Conservation (phyloP, 2,329 filamentous ascomycete species). For the Mycosphaerella sp. region DNA sequence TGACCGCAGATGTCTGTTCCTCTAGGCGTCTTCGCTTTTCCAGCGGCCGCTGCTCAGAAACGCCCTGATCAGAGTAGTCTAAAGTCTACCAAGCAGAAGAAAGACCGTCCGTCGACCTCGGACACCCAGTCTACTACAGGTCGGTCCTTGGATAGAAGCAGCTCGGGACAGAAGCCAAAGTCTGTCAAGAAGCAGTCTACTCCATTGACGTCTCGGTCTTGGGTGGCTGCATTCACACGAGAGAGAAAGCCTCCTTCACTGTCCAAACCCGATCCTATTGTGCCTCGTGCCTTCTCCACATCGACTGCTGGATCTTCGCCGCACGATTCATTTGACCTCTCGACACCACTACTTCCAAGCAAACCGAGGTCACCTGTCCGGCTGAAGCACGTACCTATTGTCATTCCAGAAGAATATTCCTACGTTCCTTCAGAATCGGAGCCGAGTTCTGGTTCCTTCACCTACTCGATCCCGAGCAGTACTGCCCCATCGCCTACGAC, state of each 20-base stretch:
- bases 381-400: slow-evolving; percentile 42
- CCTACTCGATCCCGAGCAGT: slow-evolving; percentile 13
- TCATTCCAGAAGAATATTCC: slow-evolving; percentile 36
- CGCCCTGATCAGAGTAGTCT: slow-evolving; percentile 11
- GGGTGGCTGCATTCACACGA: slow-evolving; percentile 17
- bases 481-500: slow-evolving; percentile 13
- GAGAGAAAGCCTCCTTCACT: slow-evolving; percentile 14
- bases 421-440: slow-evolving; percentile 19
- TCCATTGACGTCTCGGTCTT: slow-evolving; percentile 18
- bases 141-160: slow-evolving; percentile 17
- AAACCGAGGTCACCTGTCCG: slow-evolving; percentile 21
- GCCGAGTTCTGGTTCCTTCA: slow-evolving; percentile 13
- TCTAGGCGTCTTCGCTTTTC: slow-evolving; percentile 23
- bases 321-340: slow-evolving; percentile 22
- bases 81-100: slow-evolving; percentile 14
- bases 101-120: slow-evolving; percentile 7
- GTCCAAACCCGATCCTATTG: slow-evolving; percentile 10
- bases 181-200: slow-evolving; percentile 12
- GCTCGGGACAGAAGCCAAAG: slow-evolving; percentile 14
- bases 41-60: slow-evolving; percentile 20
- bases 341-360: slow-evolving; percentile 3
- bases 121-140: slow-evolving; percentile 12
- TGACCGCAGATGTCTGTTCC: slow-evolving; percentile 27
- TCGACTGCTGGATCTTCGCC: slow-evolving; percentile 17
- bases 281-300: slow-evolving; percentile 9